Base-by-base conservation (phyloP, 768 basidiomycete genomes). In the Dentipellis sp. region DNA sequence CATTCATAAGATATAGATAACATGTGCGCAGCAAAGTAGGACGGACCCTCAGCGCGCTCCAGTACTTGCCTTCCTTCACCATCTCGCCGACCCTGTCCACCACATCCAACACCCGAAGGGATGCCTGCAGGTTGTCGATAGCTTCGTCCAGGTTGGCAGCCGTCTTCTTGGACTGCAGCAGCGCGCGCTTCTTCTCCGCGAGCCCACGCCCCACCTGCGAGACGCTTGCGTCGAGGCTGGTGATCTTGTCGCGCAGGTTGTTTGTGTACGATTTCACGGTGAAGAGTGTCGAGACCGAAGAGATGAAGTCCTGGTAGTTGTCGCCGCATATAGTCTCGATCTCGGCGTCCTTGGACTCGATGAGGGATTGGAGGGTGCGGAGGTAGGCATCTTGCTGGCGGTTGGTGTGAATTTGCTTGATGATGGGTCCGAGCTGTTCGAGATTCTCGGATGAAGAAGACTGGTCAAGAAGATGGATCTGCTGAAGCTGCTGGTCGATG, bases 221-320 rank as follows among this genome's bases (percentile, higher is more conserved):
- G 51, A 98, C 92, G 62, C 84, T 91, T 23, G 81, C 75, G 70
- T 99, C 95, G 50, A 98, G 75, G 50, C 88, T 80, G n/a, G 83
- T 80, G 59, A 98, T 97, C 65, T 86, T 90, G 65, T 95, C 86
- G 65, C 91, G 86, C 64, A 99, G 83, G 70, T 87, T 92, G 62
- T 88, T 91, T 38, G 97, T 98, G 66, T 97, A 97, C 17, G 94
- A 92, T 69, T 97, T 88, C 68, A 99, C 92, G 49, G 88, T 87
- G 71, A 97, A 88, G 59, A 99, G 77, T 2, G 94, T 97, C n/a
- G 93, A 92, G 14, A 97, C 94, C 17, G 94, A 97, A 29, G 88
- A 86, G 36, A 97, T 94, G 64, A 99, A 99, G 71, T 98, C 95
- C 71, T 94, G 92, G 65, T 98, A 97, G 69, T 98, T 98, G 62